Evolutionary conservation across 345 rosid species (phyloP), one percentile per base, ranked within the genome.

Genomic region (Lagerstroemia speciosa): DNA sequence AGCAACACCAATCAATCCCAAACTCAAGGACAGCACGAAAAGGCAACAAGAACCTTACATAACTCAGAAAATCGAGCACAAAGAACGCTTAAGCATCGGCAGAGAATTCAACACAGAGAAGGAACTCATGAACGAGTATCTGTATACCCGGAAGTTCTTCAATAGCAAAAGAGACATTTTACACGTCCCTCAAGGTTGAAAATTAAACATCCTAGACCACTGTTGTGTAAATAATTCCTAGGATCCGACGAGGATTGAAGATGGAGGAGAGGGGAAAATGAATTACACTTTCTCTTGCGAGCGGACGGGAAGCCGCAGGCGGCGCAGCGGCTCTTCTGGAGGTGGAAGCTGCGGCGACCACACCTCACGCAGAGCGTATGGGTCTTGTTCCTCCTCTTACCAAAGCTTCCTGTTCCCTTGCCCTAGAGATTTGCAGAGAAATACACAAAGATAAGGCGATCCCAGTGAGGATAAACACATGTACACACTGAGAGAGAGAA

Each of bases 261-360:
- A 19, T 71, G 65, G 24, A 40, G 61, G 17, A 62, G 8, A 17
- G 38, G 46, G 64, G 64, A 41, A 16, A 34, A 0, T 19, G 33
- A 3, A 86, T 68, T 84, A 94, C 99, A 94, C 52, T 69, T 94
- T 79, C 99, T 88, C 90, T 82, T 83, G 88, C 99, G 99, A 52
- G 99, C 98, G n/a, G 96, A 96, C 1, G 99, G 99, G 83, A 78
- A 91, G 33, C 82, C 99, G 65, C 99, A 94, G 50, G 93, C 97
- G 2, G 90, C 50, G 80, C 98, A 94, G 2, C 98, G 97, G 74
- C 99, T 91, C 89, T 94, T 94, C 83, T 94, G 98, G 70, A 94
- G 90, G 79, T 94, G 99, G 79, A 91, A 94, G 75, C 97, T 90
- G 71, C 97, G 97, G 73, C 98, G 97, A 62, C 98, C 97, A 66